Evolutionary conservation across 1,284 basidiomycete species (phyloP).

Genomic region (Mycena citricolor): DNA sequence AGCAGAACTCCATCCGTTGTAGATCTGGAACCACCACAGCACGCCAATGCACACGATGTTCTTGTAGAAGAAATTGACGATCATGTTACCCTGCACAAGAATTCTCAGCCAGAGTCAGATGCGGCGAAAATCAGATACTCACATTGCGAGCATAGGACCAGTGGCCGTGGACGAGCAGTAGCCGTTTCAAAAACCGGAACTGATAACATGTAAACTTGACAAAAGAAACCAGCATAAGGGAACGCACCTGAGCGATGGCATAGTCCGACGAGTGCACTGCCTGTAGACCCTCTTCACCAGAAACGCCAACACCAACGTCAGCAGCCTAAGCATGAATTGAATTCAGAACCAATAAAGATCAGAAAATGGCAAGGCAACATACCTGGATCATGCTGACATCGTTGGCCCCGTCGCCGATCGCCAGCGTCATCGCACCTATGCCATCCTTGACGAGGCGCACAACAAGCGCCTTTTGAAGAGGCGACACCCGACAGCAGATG

Average conservation of each 20-base stretch:
- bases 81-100: slow-evolving; percentile 54
- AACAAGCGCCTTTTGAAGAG: slow-evolving; percentile 93
- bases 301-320: slow-evolving; percentile 94
- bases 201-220: slow-evolving; percentile 29
- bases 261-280: slow-evolving; percentile 98
- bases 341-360: slow-evolving; percentile 23
- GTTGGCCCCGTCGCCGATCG: slow-evolving; percentile 96
- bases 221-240: slow-evolving; percentile 3
- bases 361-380: slow-evolving; percentile 15
- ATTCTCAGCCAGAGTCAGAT: slow-evolving; percentile 1
- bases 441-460: slow-evolving; percentile 92
- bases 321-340: slow-evolving; percentile 76
- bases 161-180: slow-evolving; percentile 94
- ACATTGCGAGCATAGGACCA: slow-evolving; percentile 97
- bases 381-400: slow-evolving; percentile 92
- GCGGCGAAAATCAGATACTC: slow-evolving; percentile 63
- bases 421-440: slow-evolving; percentile 86
- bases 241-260: slow-evolving; percentile 84
- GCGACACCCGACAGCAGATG: slow-evolving; percentile 96
- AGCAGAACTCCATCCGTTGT: slow-evolving; percentile 92
- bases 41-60: slow-evolving; percentile 95
- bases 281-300: slow-evolving; percentile 94
- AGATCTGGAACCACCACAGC: slow-evolving; percentile 99
- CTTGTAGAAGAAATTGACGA: slow-evolving; percentile 99
- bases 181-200: slow-evolving; percentile 89